Evolutionary conservation across 129 eudicot species (phyloP).

Genomic region (Glebionis coronaria): DNA sequence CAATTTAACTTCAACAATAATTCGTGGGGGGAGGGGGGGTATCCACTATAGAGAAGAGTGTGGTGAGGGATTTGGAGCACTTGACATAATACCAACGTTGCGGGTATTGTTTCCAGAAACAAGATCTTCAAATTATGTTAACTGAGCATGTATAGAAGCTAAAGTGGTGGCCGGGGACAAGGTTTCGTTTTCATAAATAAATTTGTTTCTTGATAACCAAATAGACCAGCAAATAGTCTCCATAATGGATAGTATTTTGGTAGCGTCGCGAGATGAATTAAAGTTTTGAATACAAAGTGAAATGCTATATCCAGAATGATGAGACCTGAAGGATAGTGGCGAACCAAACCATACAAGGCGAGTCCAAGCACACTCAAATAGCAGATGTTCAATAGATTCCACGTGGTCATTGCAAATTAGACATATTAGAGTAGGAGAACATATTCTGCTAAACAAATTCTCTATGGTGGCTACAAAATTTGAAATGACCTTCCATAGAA

Average conservation of each 20-base stretch:
- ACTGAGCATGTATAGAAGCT: background rate
- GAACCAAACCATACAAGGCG: background rate
- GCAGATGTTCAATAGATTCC: background rate
- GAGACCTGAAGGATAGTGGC: background rate
- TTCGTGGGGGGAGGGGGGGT: too few relatives aligned
- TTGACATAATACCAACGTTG: too few relatives aligned
- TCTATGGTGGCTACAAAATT: too few relatives aligned
- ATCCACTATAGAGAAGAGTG: too few relatives aligned
- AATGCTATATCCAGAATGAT: background rate
- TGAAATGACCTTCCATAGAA: too few relatives aligned
- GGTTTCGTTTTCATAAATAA: background rate
- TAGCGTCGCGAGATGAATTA: background rate
- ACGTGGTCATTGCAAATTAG: too few relatives aligned
- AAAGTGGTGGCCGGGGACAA: background rate
- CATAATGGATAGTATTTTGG: background rate
- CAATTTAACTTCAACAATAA: too few relatives aligned
- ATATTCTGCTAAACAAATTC: too few relatives aligned
- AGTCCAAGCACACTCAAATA: background rate
- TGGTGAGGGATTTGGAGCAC: too few relatives aligned
- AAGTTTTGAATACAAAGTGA: background rate
- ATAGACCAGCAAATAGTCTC: background rate
- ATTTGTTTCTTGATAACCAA: background rate
- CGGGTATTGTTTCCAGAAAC: too few relatives aligned
- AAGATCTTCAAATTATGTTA: background rate
- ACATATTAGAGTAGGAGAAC: too few relatives aligned